A percentile compares a stretch with the other conserved stretches of the same genome.
phyloP scores from a whole-genome alignment of 225 moss, liverwort and hornwort genomes.

The Physcomitrellopsis africana region DNA sequence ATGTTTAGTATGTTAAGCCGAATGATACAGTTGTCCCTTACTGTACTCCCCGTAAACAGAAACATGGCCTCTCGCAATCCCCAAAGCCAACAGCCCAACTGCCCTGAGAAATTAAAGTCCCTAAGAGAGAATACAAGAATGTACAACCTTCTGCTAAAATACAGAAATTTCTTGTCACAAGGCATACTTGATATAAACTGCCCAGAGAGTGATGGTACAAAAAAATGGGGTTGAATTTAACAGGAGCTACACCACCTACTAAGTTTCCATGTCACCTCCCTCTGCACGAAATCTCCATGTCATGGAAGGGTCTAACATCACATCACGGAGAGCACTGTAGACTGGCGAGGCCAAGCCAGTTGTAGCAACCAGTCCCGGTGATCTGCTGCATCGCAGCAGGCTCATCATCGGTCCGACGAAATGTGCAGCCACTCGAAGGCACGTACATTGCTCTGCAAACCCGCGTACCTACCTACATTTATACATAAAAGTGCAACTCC shows the following conservation, averaged over 20 bases:
- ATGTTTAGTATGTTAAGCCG: no score
- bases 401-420: conserved; percentile 42
- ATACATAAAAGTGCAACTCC: conserved; percentile 52
- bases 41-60: no score
- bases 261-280: conserved; percentile 38
- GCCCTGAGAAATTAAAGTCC: no score
- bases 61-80: no score
- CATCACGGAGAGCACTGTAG: conserved; percentile 33
- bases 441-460: conserved; percentile 50
- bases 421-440: conserved; percentile 45
- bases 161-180: conserved; percentile 54
- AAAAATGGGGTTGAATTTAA: conserved; percentile 67
- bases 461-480: conserved; percentile 54
- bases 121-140: background rate
- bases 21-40: no score
- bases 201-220: conserved; percentile 57
- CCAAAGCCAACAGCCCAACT: no score
- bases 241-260: conserved; percentile 54
- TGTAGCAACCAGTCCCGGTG: conserved; percentile 34
- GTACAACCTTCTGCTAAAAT: conserved; percentile 33
- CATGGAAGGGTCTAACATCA: conserved; percentile 44
- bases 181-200: conserved; percentile 22
- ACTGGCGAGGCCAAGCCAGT: conserved; percentile 40
- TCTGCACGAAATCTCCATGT: conserved; percentile 41
- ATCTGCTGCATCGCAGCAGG: conserved; percentile 31